Conservation (phyloP, 2,329 filamentous ascomycete species). For the Dryadomyces sulphureus region DNA sequence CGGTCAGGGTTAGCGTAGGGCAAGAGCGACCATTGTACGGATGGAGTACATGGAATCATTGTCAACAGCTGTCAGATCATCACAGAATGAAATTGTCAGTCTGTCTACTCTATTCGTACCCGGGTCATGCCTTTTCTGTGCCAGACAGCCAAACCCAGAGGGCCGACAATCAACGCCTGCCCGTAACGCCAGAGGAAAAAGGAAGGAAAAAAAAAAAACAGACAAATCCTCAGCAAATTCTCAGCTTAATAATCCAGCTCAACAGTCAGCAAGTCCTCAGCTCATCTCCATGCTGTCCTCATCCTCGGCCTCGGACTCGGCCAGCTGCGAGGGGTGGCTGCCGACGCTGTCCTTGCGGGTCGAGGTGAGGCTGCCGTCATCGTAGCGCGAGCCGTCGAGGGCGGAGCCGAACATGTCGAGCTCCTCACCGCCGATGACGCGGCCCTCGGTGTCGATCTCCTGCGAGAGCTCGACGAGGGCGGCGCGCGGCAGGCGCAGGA, state of each 20-base stretch:
- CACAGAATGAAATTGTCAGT: too few relatives aligned
- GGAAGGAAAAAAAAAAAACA: neutral
- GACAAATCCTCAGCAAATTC: neutral
- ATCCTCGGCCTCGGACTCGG: constrained; percentile 35
- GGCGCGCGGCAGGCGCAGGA: constrained; percentile 62
- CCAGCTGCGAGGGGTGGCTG: constrained; percentile 41
- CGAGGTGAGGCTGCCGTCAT: constrained; percentile 22
- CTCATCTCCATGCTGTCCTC: constrained; percentile 13
- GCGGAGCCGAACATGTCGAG: constrained; percentile 42
- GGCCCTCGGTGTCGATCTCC: constrained; percentile 84
- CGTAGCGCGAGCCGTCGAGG: constrained; percentile 27
- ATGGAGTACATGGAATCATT: too few relatives aligned
- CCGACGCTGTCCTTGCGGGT: constrained; percentile 44
- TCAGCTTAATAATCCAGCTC: too few relatives aligned
- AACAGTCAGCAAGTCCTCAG: too few relatives aligned
- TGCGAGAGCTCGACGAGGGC: constrained; percentile 84
- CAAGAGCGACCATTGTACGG: too few relatives aligned
- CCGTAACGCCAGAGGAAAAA: neutral
- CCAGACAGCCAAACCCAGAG: too few relatives aligned
- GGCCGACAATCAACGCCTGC: neutral
- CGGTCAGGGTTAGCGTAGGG: too few relatives aligned
- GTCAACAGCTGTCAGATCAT: too few relatives aligned
- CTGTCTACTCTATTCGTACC: too few relatives aligned
- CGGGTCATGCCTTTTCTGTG: too few relatives aligned
- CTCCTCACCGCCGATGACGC: constrained; percentile 79